A percentile compares a stretch with the other conserved stretches of the same genome.
Evolutionary conservation across 305 asterid genomes (phyloP).

Genomic region (Plantago coronopus): DNA sequence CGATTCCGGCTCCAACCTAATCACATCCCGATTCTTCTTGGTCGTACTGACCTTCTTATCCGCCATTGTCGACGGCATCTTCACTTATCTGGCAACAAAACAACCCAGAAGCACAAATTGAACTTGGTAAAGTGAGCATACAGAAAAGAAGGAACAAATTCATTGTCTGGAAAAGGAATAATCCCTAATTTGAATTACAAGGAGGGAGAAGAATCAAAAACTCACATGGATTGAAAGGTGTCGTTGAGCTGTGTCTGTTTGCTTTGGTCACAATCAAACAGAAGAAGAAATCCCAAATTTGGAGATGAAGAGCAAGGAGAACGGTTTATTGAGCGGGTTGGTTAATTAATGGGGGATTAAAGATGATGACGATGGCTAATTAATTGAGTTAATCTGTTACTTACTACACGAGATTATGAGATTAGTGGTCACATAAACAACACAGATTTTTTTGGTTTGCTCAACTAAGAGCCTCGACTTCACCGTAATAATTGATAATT

Average conservation of each 20-base stretch:
- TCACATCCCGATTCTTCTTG: slow-evolving; percentile 54
- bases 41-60: slow-evolving; percentile 5
- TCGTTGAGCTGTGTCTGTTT: not conserved
- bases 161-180: not conserved
- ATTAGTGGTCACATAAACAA: not conserved
- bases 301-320: not conserved
- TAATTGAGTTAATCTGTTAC: slow-evolving; percentile 4
- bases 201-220: not conserved
- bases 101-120: not conserved
- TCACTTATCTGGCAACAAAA: not conserved
- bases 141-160: too few relatives aligned
- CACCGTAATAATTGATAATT: not conserved
- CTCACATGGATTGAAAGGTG: not conserved
- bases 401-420: not conserved
- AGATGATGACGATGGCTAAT: not conserved
- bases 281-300: not conserved
- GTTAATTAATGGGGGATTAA: not conserved
- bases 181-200: not conserved
- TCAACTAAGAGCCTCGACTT: too few relatives aligned
- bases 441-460: not conserved
- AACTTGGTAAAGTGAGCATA: too few relatives aligned
- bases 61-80: slow-evolving; percentile 24
- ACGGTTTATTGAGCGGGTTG: not conserved
- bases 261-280: slow-evolving; percentile 12
- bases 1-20: slow-evolving; percentile 86